A percentile compares a stretch with the other conserved stretches of the same genome.
Conservation (phyloP, 2,329 filamentous ascomycete species). For the Volutella citrinella region DNA sequence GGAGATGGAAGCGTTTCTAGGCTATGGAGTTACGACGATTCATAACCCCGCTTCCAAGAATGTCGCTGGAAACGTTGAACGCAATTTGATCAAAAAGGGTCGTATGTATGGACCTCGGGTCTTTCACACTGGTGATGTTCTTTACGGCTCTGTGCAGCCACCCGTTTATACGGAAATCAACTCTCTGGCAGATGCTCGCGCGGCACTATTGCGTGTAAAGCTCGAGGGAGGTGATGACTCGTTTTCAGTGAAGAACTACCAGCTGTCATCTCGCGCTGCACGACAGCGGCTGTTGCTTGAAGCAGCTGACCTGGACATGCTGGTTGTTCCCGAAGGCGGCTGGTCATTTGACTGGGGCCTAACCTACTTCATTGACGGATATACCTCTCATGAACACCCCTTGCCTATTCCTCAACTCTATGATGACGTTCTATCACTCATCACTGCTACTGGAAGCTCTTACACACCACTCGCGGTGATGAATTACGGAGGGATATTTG, state of each 20-base stretch:
- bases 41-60: constrained; percentile 1
- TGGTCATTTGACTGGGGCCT: constrained; percentile 4
- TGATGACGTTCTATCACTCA: not conserved
- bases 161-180: constrained; percentile 1
- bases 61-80: not conserved
- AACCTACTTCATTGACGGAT: constrained; percentile 2
- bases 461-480: constrained; percentile 1
- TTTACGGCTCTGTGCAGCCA: constrained; percentile 1
- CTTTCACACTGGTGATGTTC: not conserved
- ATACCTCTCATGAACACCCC: constrained; percentile 1
- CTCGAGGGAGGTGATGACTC: not conserved
- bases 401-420: not conserved
- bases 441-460: not conserved
- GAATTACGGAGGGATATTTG: constrained; percentile 2
- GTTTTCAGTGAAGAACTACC: constrained; percentile 2
- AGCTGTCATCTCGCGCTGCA: not conserved
- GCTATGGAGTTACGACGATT: constrained; percentile 1
- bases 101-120: not conserved
- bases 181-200: not conserved
- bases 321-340: not conserved
- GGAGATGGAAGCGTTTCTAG: constrained; percentile 2
- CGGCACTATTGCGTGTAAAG: not conserved
- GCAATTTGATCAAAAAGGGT: constrained; percentile 1
- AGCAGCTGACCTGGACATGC: not conserved
- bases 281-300: constrained; percentile 1